Evolutionary conservation across 1,284 basidiomycete genomes (phyloP).

Genomic region (Moesziomyces aphidis): DNA sequence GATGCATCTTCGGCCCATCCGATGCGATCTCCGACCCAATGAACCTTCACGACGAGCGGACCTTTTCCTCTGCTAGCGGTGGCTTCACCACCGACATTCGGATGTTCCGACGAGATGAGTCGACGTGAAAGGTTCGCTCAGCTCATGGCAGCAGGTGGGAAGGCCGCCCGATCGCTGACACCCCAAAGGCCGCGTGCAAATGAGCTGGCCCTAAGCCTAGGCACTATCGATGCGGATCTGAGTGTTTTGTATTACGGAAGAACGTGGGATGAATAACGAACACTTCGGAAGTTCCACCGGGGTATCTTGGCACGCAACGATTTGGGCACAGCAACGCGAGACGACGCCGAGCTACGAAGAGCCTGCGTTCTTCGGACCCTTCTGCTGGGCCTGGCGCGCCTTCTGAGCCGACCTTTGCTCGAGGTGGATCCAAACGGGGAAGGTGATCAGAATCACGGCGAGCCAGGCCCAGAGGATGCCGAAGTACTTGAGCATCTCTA

Average conservation of each 20-base stretch:
- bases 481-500: conserved; percentile 57
- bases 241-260: no score
- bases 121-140: no score
- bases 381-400: conserved; percentile 23
- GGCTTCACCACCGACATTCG: background rate
- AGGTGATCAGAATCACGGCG: conserved; percentile 49
- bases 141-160: no score
- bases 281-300: background rate
- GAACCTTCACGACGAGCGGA: background rate
- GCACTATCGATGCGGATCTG: no score
- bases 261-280: no score
- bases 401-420: conserved; percentile 37
- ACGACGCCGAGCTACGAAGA: background rate
- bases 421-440: conserved; percentile 57
- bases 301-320: background rate
- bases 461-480: conserved; percentile 65
- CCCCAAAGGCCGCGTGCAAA: no score
- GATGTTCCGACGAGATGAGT: background rate
- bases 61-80: no score
- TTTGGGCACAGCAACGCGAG: no score
- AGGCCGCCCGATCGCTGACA: no score
- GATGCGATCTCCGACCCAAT: background rate
- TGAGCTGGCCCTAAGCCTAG: no score
- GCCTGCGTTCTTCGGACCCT: conserved; percentile 1
- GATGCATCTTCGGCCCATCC: background rate